These are phyloP conservation scores for Metarhizium robertsii DNA, from an alignment of 2,329 filamentous ascomycete species.

Conservation along the genomic window DNA sequence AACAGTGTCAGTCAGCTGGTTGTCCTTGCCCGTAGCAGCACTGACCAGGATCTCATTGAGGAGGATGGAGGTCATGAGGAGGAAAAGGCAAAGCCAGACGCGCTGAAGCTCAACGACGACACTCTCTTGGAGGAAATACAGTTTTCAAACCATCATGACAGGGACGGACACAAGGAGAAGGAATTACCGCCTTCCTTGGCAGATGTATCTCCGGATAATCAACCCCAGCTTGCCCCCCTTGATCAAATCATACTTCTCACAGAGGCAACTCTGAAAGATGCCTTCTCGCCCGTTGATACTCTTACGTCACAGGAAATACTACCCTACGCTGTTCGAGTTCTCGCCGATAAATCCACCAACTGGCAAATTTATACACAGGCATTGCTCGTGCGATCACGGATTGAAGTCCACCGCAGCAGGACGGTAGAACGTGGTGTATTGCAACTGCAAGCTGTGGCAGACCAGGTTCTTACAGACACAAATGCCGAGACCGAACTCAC, in stretches of 20 bases:
- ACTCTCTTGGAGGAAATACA: conserved; percentile 82
- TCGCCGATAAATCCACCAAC: conserved; percentile 83
- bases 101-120: conserved; percentile 79
- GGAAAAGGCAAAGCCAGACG: conserved; percentile 44
- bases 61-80: conserved; percentile 13
- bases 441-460: conserved; percentile 89
- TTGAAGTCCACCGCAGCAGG: conserved; percentile 78
- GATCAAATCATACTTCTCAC: conserved; percentile 89
- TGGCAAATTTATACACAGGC: conserved; percentile 98
- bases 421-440: conserved; percentile 84
- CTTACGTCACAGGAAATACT: conserved; percentile 89
- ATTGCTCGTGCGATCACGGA: conserved; percentile 76
- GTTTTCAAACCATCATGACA: conserved; percentile 52
- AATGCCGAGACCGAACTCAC: conserved; percentile 22
- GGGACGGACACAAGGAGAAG: conserved; percentile 22
- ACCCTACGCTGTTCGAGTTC: conserved; percentile 80
- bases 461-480: conserved; percentile 89
- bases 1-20: conserved; percentile 80
- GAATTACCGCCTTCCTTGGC: conserved; percentile 50
- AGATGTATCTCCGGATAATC: conserved; percentile 63
- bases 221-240: conserved; percentile 71
- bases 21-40: conserved; percentile 71
- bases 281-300: conserved; percentile 70
- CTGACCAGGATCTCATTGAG: background rate
- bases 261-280: conserved; percentile 81